Evolutionary conservation across 768 basidiomycete genomes (phyloP), one percentile per base, ranked within the genome.

Genomic region (Boletus edulis): DNA sequence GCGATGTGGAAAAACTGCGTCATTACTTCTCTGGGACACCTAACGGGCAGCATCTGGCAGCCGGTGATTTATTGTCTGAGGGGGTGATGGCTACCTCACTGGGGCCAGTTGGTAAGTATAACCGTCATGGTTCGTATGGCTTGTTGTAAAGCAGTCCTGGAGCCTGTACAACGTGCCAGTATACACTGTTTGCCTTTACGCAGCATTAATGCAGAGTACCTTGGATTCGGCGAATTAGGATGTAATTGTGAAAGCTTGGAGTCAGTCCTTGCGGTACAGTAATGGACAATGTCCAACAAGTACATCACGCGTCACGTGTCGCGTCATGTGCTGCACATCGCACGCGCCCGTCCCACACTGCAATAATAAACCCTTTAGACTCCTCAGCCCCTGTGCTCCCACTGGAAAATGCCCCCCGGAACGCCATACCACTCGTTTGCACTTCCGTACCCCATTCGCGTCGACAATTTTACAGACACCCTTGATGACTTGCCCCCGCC

Each of bases 361-460:
- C n/a, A n/a, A n/a, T n/a, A n/a, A 29, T 9, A 10, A 29, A 29
- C 29, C 29, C 29, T 29, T 29, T 29, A 29, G 29, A 29, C 29
- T 9, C 9, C 29, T 55, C 42, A n/a, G 56, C 63, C 63, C 63
- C 63, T 64, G 55, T 65, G 27, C 39, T 46, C 4, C 5, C 12
- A 10, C 41, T 22, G 22, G 14, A 20, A 44, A 1, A 92, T 92
- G 90, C 91, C 91, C 29, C 74, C 76, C 35, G 88, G 89, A 61
- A 83, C 91, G 0, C 89, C 89, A 2, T 89, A 84, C 71, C 77
- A 87, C 67, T 86, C 89, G 1, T 87, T 91, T 65, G 75, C 88
- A 5, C 79, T 77, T 7, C 90, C 92, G 5, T 97, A 94, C 66
- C 79, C 71, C 60, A 94, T 98, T 46, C 86, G 92, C 2, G 86